These are phyloP conservation scores for Decorospora gaudefroyi DNA, from an alignment of 2,329 filamentous ascomycete species.

Conservation along the genomic window DNA sequence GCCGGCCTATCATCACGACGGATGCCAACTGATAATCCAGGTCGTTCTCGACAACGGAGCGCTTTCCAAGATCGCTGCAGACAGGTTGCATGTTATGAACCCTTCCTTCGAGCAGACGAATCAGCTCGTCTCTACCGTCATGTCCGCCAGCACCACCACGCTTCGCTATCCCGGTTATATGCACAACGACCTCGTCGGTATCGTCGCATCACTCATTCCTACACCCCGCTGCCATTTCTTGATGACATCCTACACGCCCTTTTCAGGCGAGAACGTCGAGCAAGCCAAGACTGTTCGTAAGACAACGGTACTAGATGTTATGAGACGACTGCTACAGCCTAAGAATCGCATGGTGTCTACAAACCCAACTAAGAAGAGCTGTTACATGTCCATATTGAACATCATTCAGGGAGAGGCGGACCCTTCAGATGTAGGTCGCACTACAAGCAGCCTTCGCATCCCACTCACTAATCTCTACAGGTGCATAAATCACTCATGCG, in stretches of 20 bases:
- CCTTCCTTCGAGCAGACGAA: slow-evolving; percentile 98
- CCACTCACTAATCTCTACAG: slow-evolving; percentile 37
- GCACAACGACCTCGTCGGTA: slow-evolving; percentile 98
- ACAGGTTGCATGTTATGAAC: slow-evolving; percentile 91
- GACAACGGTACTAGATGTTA: slow-evolving; percentile 96
- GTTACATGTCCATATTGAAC: slow-evolving; percentile 98
- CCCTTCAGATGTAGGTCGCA: slow-evolving; percentile 75
- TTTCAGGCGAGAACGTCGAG: slow-evolving; percentile 93
- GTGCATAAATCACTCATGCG: slow-evolving; percentile 96
- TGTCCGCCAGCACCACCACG: slow-evolving; percentile 97
- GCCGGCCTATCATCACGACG: background rate
- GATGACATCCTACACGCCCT: slow-evolving; percentile 97
- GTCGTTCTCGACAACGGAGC: slow-evolving; percentile 95
- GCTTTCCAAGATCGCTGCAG: slow-evolving; percentile 88
- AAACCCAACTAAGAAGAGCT: slow-evolving; percentile 92
- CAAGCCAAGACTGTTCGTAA: slow-evolving; percentile 97
- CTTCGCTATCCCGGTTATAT: slow-evolving; percentile 98
- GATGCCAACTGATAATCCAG: slow-evolving; percentile 42
- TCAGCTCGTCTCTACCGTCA: slow-evolving; percentile 91
- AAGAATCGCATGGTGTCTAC: slow-evolving; percentile 99
- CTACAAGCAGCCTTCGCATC: background rate
- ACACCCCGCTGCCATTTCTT: slow-evolving; percentile 97
- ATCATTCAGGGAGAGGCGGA: slow-evolving; percentile 99
- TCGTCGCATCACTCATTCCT: slow-evolving; percentile 92
- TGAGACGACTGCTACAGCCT: slow-evolving; percentile 90